Percentiles rank a stretch among this genome's conserved stretches.
Evolutionary conservation across 2,329 filamentous ascomycete species (phyloP).

Genomic region (Venturia effusa): DNA sequence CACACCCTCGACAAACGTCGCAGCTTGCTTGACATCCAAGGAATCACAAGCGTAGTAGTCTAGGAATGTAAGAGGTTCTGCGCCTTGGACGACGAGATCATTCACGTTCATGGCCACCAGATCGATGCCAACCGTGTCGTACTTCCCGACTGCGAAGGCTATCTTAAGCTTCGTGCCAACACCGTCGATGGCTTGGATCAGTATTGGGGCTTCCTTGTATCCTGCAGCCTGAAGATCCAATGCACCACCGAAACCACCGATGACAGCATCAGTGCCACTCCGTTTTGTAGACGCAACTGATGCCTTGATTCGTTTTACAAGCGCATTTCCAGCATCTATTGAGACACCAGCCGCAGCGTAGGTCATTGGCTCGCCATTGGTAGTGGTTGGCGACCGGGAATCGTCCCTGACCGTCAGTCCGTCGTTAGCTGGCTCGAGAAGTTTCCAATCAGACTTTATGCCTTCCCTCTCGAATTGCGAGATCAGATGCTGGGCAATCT

Average conservation of each 20-base stretch:
- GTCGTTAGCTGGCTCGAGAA: constrained; percentile 80
- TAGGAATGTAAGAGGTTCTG: constrained; percentile 89
- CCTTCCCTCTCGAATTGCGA: constrained; percentile 58
- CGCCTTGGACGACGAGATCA: constrained; percentile 90
- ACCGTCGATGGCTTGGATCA: constrained; percentile 93
- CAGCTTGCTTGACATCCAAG: constrained; percentile 66
- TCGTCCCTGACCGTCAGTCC: constrained; percentile 32
- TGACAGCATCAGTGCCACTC: constrained; percentile 81
- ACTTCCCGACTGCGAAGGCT: constrained; percentile 78
- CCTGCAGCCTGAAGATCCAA: constrained; percentile 68
- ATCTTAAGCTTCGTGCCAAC: constrained; percentile 97
- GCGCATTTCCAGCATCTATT: constrained; percentile 85
- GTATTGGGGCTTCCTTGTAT: constrained; percentile 59
- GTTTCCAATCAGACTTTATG: constrained; percentile 74
- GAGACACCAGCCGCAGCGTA: constrained; percentile 91
- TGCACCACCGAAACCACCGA: constrained; percentile 89
- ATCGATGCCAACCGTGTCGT: constrained; percentile 92
- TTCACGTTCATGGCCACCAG: constrained; percentile 99
- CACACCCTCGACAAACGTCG: constrained; percentile 83
- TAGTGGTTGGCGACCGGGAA: constrained; percentile 13
- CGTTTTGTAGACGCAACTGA: constrained; percentile 77
- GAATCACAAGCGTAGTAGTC: constrained; percentile 96
- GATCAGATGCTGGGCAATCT: constrained; percentile 73
- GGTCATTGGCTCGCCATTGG: constrained; percentile 44
- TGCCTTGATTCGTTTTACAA: constrained; percentile 84